Percentiles rank a stretch among this genome's conserved stretches.
phyloP scores from a whole-genome alignment of 257 asterid genomes.

The Linaria vulgaris region DNA sequence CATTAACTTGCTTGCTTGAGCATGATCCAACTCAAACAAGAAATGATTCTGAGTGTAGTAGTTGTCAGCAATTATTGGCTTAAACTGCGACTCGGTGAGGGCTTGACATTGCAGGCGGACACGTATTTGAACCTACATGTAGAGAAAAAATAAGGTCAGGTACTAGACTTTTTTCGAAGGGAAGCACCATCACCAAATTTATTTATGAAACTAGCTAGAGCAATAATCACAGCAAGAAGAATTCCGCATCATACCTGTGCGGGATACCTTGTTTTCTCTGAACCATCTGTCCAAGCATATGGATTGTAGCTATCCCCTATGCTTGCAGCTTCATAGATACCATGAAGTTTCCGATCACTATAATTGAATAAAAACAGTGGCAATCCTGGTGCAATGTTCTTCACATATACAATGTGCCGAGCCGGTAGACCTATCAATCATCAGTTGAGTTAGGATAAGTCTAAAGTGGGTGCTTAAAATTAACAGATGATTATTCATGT shows the following conservation, averaged over 20 bases:
- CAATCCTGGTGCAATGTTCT: slow-evolving; percentile 73
- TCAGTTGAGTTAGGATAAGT: slow-evolving; percentile 17
- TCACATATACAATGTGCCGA: slow-evolving; percentile 56
- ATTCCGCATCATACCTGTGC: slow-evolving; percentile 64
- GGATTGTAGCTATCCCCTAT: slow-evolving; percentile 63
- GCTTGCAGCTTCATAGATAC: slow-evolving; percentile 86
- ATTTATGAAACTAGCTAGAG: slow-evolving; percentile 15
- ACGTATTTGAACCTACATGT: slow-evolving; percentile 68
- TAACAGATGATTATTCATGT: slow-evolving; percentile 8
- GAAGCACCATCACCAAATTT: slow-evolving; percentile 2
- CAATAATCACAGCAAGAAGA: slow-evolving; percentile 18
- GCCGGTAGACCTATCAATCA: slow-evolving; percentile 68
- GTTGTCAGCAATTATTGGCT: slow-evolving; percentile 69
- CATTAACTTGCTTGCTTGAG: slow-evolving; percentile 64
- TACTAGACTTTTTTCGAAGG: slow-evolving; percentile 10
- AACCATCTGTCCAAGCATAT: slow-evolving; percentile 94
- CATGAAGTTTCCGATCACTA: slow-evolving; percentile 61
- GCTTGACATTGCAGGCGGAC: slow-evolving; percentile 55
- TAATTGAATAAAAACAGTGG: slow-evolving; percentile 82
- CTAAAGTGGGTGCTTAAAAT: slow-evolving; percentile 8
- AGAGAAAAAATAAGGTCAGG: slow-evolving; percentile 24
- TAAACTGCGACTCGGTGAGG: slow-evolving; percentile 57
- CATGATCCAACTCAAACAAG: slow-evolving; percentile 86
- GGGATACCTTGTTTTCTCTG: slow-evolving; percentile 62
- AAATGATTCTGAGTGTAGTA: slow-evolving; percentile 55